Evolutionary conservation across 2,329 filamentous ascomycete species (phyloP), one percentile per base, ranked within the genome.

Genomic region (Aureobasidium sp.): DNA sequence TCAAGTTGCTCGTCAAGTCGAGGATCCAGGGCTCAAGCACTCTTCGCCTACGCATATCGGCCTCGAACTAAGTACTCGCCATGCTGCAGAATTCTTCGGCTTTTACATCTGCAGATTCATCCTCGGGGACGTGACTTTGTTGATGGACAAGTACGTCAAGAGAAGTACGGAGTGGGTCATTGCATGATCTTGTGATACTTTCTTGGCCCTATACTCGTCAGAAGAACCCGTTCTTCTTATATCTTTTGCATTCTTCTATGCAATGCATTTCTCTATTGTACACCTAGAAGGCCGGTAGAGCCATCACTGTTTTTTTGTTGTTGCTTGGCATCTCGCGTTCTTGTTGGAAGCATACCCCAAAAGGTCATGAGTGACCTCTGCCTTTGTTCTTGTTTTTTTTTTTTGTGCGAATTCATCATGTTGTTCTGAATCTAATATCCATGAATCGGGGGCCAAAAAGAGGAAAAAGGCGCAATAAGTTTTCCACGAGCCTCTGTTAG

Each of bases 81-180:
- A 97, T 73, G 94, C 93, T 8, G 90, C 93, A 37, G 94, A 99
- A 75, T 99, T 99, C 75, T 99, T 99, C 73, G 92, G 88, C 17
- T 97, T 99, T 75, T 97, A 94, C 73, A 83, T 99, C 31, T 97
- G 93, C 75, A 88, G 94, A 19, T 99, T 99, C 72, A 91, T 92
- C n/a, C 79, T 99, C 64, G 81, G 86, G 4, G 94, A 99, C 73
- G 77, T 99, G 64, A 83, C 86, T 42, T 74, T 94, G 71, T 80
- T 99, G 78, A 79, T 99, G 68, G 94, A 99, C 74, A 99, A 97
- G 73, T 97, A 94, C 71, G 87, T 99, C 73, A 99, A 99, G 80
- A 85, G 92, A 67, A 92, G 93, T 27, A 96, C 88, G 69, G 93
- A 99, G 79, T 99, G 93, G 93, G 91, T 97, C 59, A 75, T 87